Conservation (phyloP, 2,329 filamentous ascomycete genomes). For the Beauveria australis region DNA sequence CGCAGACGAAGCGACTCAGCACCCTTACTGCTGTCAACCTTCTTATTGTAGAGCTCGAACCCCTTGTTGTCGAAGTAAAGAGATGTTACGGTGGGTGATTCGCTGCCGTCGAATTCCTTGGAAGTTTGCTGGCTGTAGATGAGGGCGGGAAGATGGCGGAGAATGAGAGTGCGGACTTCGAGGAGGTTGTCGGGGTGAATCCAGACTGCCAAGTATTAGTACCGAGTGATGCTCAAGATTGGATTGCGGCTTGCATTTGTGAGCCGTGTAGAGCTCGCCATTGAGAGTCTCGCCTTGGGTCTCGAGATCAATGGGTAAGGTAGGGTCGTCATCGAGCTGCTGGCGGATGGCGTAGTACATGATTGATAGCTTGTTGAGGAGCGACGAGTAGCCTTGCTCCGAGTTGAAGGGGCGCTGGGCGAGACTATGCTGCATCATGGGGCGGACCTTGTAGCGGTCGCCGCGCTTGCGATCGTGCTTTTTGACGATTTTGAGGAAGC, state of each 20-base stretch:
- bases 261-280: conserved; percentile 69
- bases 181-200: conserved; percentile 91
- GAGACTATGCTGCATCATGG: conserved; percentile 83
- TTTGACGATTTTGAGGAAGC: conserved; percentile 96
- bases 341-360: conserved; percentile 95
- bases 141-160: conserved; percentile 81
- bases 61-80: conserved; percentile 88
- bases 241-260: conserved; percentile 63
- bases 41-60: conserved; percentile 80
- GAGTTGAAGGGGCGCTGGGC: conserved; percentile 90
- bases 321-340: conserved; percentile 56
- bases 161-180: conserved; percentile 92
- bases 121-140: conserved; percentile 86
- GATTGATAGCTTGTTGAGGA: conserved; percentile 83
- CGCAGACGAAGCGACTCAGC: conserved; percentile 77
- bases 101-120: conserved; percentile 69
- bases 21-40: conserved; percentile 65
- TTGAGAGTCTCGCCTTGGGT: conserved; percentile 49
- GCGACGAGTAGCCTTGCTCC: conserved; percentile 76
- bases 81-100: conserved; percentile 88
- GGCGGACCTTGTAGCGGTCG: conserved; percentile 75
- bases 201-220: conserved; percentile 55
- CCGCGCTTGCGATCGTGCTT: conserved; percentile 96
- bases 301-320: conserved; percentile 37
- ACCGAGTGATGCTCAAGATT: conserved; percentile 14